Base-by-base conservation (phyloP, 2,329 filamentous ascomycete genomes). In the Epichloe coenophiala region DNA sequence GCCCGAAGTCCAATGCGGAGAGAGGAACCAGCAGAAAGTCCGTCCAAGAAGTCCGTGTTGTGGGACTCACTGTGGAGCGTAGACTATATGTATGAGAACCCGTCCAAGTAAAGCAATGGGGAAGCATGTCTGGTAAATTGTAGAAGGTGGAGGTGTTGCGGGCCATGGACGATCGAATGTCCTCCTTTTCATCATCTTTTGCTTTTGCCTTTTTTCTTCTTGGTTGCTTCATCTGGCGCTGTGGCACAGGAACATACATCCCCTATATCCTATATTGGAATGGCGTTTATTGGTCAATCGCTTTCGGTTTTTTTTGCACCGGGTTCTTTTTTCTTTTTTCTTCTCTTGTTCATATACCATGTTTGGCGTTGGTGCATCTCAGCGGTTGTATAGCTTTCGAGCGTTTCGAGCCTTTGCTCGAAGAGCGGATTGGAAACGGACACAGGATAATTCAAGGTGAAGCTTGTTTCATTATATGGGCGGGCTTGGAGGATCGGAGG, bases 1-100 rank as follows among this genome's bases (percentile, higher is more conserved):
- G 54, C 56, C 50, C 61, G 57, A 48, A 59, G 39, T 35, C 48
- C 17, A 27, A 57, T 68, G 37, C 65, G 66, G 21, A 68, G 70
- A 54, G 68, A 76, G 55, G 62, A 68, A 49, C 65, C 58, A 56
- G 49, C 51, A 11, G 63, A 69, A 49, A 71, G 69, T 53, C 61
- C 69, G 23, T 65, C 62, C n/a, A 76, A 71, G 63, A 75, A 65
- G 58, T 78, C 75, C 31, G 67, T 81, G 4, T 71, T 82, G 9
- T 84, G 78, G 78, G 78, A 81, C 56, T 72, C 76, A 11, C 63
- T 83, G 15, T 83, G 80, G 79, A 78, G 71, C 54, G 60, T 81
- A 27, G 78, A 83, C 57, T 70, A 80, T 44, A 78, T 69, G 54
- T 73, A 77, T 47, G 77, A 76, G 56, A 73, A 70, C 41, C 57